Percentiles rank a stretch among this genome's conserved stretches.
Conservation (phyloP, 2,329 filamentous ascomycete genomes). For the Fusarium sp. region DNA sequence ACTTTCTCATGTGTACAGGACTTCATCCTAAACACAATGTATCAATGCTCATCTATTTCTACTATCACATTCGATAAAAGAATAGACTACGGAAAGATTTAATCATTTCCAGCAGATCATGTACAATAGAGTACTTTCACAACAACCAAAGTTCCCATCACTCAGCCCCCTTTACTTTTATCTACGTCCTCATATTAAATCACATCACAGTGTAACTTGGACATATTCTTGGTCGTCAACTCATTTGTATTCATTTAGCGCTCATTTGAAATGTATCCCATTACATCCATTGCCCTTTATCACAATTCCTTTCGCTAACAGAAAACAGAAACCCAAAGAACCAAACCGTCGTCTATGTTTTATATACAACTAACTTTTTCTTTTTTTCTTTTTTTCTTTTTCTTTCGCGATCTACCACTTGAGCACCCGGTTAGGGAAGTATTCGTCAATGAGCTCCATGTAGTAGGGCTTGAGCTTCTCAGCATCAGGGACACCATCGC, state of each 20-base stretch:
- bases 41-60: too few species aligned
- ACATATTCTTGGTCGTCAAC: not conserved
- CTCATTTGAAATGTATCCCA: conserved; percentile 21
- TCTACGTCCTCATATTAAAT: too few species aligned
- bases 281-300: conserved; percentile 7
- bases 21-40: too few species aligned
- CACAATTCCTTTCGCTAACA: conserved; percentile 8
- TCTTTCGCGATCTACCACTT: conserved; percentile 48
- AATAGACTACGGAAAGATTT: too few species aligned
- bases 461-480: conserved; percentile 74
- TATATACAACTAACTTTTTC: conserved; percentile 1
- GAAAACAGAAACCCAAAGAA: not conserved
- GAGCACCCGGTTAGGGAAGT: conserved; percentile 52
- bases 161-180: too few species aligned
- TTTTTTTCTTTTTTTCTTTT: not conserved
- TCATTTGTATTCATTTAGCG: conserved; percentile 24
- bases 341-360: conserved; percentile 8
- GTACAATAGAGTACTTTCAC: too few species aligned
- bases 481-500: conserved; percentile 78
- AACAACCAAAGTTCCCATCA: too few species aligned
- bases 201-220: not conserved
- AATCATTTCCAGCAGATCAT: too few species aligned
- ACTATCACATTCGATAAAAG: too few species aligned
- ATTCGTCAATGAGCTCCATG: conserved; percentile 55
- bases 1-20: not conserved